Evolutionary conservation across 2,329 filamentous ascomycete genomes (phyloP).

Genomic region (Arachnomyces sp.): DNA sequence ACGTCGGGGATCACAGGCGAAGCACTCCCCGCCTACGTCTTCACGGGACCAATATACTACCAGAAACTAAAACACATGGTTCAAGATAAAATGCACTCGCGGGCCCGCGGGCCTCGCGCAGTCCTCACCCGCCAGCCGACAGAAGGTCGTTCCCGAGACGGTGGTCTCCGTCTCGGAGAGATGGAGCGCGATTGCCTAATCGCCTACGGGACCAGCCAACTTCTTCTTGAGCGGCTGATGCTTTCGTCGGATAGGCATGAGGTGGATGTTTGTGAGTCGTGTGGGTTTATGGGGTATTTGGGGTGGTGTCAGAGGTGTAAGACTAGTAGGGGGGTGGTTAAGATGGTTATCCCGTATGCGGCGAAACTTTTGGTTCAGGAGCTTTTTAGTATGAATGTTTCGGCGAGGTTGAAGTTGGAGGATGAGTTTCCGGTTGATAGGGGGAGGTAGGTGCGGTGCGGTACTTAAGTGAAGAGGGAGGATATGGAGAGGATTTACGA

Average conservation of each 20-base stretch:
- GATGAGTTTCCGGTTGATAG: constrained; percentile 71
- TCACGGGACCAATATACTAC: constrained; percentile 98
- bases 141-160: constrained; percentile 85
- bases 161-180: constrained; percentile 86
- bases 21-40: constrained; percentile 87
- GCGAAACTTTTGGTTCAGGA: constrained; percentile 95
- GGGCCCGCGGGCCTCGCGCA: constrained; percentile 78
- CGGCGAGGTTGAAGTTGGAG: constrained; percentile 77
- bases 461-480: constrained; percentile 2
- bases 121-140: constrained; percentile 93
- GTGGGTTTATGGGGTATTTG: constrained; percentile 90
- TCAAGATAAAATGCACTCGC: constrained; percentile 98
- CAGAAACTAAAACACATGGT: constrained; percentile 99
- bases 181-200: constrained; percentile 99
- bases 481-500: no score
- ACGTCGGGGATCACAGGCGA: constrained; percentile 94
- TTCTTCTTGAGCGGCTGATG: constrained; percentile 90
- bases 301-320: constrained; percentile 92
- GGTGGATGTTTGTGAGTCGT: constrained; percentile 88
- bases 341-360: constrained; percentile 96
- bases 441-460: constrained; percentile 20
- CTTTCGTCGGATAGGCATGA: constrained; percentile 81
- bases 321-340: constrained; percentile 71
- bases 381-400: constrained; percentile 97
- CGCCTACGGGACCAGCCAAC: constrained; percentile 87